phyloP scores from a whole-genome alignment of 805 yeast genomes.

The Saccharomycopsis fermentans region DNA sequence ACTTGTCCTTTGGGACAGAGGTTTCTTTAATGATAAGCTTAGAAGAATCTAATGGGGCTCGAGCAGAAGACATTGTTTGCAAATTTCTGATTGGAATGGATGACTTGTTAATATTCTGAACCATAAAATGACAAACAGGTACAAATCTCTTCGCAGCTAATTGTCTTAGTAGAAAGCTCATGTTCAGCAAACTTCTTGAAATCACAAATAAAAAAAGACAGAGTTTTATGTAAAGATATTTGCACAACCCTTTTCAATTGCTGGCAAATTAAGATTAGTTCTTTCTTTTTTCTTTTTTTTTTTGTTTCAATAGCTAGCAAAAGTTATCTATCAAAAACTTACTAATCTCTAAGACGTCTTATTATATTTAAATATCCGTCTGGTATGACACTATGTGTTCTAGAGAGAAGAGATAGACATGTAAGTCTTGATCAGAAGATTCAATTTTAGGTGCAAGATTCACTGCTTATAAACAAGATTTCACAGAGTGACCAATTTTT shows the following conservation, averaged over 20 bases:
- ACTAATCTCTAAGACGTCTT: background rate
- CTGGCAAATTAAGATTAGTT: background rate
- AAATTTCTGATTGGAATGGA: background rate
- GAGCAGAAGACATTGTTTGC: conserved; percentile 18
- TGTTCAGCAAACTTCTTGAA: background rate
- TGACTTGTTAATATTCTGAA: background rate
- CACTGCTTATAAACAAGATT: background rate
- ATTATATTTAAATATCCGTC: background rate
- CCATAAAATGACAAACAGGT: background rate
- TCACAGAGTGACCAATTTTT: background rate
- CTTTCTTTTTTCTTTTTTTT: no score
- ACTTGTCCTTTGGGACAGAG: conserved; percentile 39
- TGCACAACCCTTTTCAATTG: background rate
- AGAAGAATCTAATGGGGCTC: conserved; percentile 44
- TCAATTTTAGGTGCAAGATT: background rate
- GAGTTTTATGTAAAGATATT: background rate
- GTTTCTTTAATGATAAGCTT: conserved; percentile 40
- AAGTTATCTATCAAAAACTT: background rate
- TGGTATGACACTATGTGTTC: background rate
- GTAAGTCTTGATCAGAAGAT: background rate
- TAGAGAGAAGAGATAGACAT: background rate
- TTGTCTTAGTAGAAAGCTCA: background rate
- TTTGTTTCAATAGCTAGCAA: background rate
- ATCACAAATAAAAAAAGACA: background rate
- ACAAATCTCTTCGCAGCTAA: background rate